phyloP scores from a whole-genome alignment of 805 yeast genomes.

The Diddensiella caesifluorescens region DNA sequence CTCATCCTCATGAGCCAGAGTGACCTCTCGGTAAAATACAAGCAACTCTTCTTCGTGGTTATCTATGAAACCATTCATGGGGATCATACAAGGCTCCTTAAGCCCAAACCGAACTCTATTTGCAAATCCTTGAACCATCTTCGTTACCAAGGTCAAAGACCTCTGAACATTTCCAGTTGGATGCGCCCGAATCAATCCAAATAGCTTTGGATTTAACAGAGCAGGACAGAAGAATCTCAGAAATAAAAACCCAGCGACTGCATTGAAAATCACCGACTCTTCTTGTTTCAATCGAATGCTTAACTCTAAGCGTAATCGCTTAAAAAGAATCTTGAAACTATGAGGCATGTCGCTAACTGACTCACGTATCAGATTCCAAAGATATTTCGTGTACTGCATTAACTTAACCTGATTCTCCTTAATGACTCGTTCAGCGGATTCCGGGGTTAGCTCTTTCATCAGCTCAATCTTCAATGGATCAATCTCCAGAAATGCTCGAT shows the following conservation, averaged over 20 bases:
- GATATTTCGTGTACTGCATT: constrained; percentile 43
- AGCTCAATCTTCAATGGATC: constrained; percentile 58
- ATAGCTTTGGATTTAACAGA: constrained; percentile 79
- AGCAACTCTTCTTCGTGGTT: constrained; percentile 51
- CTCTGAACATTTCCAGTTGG: constrained; percentile 69
- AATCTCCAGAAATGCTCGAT: constrained; percentile 61
- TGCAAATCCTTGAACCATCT: constrained; percentile 66
- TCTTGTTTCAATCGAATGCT: constrained; percentile 9
- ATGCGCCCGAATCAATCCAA: constrained; percentile 63
- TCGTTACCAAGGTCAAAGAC: constrained; percentile 76
- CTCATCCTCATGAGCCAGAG: constrained; percentile 30
- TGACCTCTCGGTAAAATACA: constrained; percentile 67
- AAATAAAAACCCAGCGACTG: constrained; percentile 79
- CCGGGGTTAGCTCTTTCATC: constrained; percentile 11
- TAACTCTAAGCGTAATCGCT: constrained; percentile 43
- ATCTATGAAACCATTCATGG: constrained; percentile 63
- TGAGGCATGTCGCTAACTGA: constrained; percentile 74
- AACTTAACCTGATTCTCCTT: constrained; percentile 47
- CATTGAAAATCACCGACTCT: constrained; percentile 47
- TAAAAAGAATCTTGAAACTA: constrained; percentile 59
- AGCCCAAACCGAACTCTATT: constrained; percentile 69
- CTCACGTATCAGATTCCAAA: constrained; percentile 61
- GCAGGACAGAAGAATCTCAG: constrained; percentile 88
- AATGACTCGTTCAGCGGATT: constrained; percentile 38
- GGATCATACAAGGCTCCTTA: constrained; percentile 75